Evolutionary conservation across 805 yeast genomes (phyloP).

Genomic region (Monosporozyma aquatica): DNA sequence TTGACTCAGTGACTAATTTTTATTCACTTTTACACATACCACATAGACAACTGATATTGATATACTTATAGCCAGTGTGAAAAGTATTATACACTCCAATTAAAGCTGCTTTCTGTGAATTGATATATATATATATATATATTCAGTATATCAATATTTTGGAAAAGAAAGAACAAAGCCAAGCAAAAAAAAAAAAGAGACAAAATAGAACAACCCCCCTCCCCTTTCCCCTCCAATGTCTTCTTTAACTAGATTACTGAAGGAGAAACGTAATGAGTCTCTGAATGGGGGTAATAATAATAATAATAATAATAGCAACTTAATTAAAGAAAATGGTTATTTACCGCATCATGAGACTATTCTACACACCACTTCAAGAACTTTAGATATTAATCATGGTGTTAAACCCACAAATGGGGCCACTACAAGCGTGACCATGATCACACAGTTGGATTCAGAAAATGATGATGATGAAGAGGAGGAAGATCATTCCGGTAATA

Average conservation of each 20-base stretch:
- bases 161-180: background rate
- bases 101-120: no score
- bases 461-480: constrained; percentile 11
- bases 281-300: constrained; percentile 6
- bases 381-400: constrained; percentile 12
- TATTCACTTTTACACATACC: no score
- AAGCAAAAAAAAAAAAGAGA: background rate
- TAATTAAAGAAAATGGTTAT: background rate
- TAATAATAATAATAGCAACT: constrained; percentile 3
- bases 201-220: background rate
- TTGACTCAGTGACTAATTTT: background rate
- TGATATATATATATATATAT: no score
- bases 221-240: constrained; percentile 5
- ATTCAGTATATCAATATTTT: no score
- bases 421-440: constrained; percentile 24
- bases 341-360: constrained; percentile 4
- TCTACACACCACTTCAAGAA: constrained; percentile 11
- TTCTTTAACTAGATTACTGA: constrained; percentile 27
- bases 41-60: no score
- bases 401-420: constrained; percentile 9
- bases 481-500: constrained; percentile 6
- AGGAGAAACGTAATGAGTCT: constrained; percentile 25
- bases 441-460: constrained; percentile 23
- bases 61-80: no score
- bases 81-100: no score